Evolutionary conservation across 441 rosid genomes (phyloP), one percentile per base, ranked within the genome.

Genomic region (Lagerstroemia fauriei): DNA sequence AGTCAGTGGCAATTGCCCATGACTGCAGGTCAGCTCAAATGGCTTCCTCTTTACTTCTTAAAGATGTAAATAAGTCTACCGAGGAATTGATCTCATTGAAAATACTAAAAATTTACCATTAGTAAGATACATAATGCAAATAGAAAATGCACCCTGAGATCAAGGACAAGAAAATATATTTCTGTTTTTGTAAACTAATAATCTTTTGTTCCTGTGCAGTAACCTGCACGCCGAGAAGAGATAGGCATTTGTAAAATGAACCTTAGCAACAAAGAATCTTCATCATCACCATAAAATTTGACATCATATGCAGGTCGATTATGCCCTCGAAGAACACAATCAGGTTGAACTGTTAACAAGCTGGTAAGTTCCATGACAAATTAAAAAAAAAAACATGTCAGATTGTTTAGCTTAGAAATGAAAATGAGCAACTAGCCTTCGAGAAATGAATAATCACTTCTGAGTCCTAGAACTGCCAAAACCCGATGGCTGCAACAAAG

Each of bases 221-320:
- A 25, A 25, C 66, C 5, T 59, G 66, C 66, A 59, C 2, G 14
- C 44, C 32, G 29, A 78, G 41, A 80, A 7, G 1, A 29, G 3
- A 8, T 13, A 73, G 5, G 32, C 0, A 25, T 0, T 22, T 7
- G 17, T 57, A 77, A 57, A 0, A 32, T 12, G 25, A 85, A 96
- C 99, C 99, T 96, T 78, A 96, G 84, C 20, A 96, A 87, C 88
- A 96, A 87, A 76, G 91, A 86, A 87, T 92, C 92, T 69, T 91
- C 95, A 31, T 87, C 88, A 70, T 90, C 83, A 0, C 96, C 97
- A 51, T 92, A 95, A 81, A 95, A 96, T 87, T 93, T 93, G 73
- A 96, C 90, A 88, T 96, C 98, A 83, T 96, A 96, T 7, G 91
- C 94, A 18, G 98, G 96, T 51, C 98, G 98, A 31, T 93, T 94